These are phyloP conservation scores for Pestalotiopsis sp. DNA, from an alignment of 2,329 filamentous ascomycete genomes.

Conservation along the genomic window DNA sequence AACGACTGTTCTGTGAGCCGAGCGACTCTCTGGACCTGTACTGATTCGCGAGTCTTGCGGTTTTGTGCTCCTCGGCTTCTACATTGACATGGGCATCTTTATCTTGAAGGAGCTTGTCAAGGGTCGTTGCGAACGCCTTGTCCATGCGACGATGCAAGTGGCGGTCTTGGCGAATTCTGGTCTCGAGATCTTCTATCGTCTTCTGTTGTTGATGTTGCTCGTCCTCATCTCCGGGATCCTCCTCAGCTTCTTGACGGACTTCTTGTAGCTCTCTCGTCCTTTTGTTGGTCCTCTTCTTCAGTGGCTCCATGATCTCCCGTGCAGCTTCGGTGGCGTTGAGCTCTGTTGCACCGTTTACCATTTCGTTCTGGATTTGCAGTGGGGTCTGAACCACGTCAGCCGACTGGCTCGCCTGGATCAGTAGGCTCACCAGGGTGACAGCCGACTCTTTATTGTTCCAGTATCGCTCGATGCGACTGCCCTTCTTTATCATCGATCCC, in stretches of 20 bases:
- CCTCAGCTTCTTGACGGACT: background rate
- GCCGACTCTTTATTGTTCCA: background rate
- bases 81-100: background rate
- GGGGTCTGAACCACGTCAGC: background rate
- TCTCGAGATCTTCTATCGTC: background rate
- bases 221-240: background rate
- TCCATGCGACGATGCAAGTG: background rate
- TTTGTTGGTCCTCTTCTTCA: background rate
- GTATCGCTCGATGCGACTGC: background rate
- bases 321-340: background rate
- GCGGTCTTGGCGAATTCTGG: background rate
- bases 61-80: background rate
- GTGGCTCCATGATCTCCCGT: background rate
- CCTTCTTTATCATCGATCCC: background rate
- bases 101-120: background rate
- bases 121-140: background rate
- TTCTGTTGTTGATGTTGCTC: background rate
- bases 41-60: background rate
- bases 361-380: background rate
- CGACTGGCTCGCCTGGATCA: background rate
- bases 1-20: background rate
- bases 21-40: background rate
- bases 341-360: background rate
- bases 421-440: background rate
- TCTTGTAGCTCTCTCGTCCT: background rate